Evolutionary conservation across 192 early-diverging fungal species (phyloP), one percentile per base, ranked within the genome.

Genomic region (Helicostylum pulchrum): DNA sequence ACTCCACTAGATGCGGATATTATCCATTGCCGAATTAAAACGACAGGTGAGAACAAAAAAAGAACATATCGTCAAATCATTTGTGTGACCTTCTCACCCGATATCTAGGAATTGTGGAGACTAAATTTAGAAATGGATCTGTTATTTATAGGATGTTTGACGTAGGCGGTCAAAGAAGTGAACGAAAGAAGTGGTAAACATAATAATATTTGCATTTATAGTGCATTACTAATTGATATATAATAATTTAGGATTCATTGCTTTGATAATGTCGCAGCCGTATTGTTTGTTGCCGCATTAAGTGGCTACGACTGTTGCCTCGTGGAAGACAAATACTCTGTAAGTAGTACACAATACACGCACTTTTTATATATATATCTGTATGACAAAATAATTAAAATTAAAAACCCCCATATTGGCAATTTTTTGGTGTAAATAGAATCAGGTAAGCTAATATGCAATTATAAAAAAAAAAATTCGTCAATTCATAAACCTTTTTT

Each of bases 91-190:
- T 10, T 32, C 9, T 30, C 11, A 23, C 19, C 23, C 45, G 20
- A 14, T n/a, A 20, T 0, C 0, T 57, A 47, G 61, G 65, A n/a
- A 84, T 85, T 31, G 76, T 74, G n/a, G 83, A 85, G 53, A 84
- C 82, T 1, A 75, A 71, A 7, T 82, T 84, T 54, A 64, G 73
- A 21, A 59, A 77, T 11, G 72, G 77, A 19, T 21, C 61, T 0
- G 46, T 83, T 43, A 76, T 77, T 9, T 83, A 83, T 59, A 71
- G 80, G 14, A 82, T 84, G 79, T 78, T 84, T 59, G 82, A 84
- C 65, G 82, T 84, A 0, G 82, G 82, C 12, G 82, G 82, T 44
- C 82, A 84, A 46, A 67, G 82, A 56, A 73, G 68, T 49, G 82
- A 83, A 26, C 68, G 80, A 15, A 82, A 80, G 45, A 78, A 83